Evolutionary conservation across 1,284 basidiomycete genomes (phyloP).

Genomic region (Papiliotrema laurentii): DNA sequence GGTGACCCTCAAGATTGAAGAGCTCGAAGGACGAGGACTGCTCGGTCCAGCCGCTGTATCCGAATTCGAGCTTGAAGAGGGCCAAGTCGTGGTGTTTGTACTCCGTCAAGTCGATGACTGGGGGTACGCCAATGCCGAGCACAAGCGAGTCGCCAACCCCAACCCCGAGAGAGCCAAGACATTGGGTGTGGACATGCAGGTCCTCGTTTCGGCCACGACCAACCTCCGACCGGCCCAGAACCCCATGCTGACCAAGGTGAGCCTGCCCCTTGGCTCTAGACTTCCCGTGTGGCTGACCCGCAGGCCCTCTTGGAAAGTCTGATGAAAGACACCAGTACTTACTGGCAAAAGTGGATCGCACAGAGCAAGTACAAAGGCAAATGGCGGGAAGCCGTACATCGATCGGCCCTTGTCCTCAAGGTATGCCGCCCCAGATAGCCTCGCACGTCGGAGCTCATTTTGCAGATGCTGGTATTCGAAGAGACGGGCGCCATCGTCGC

Average conservation of each 20-base stretch:
- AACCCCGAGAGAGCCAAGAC: slow-evolving; percentile 43
- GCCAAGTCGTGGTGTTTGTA: slow-evolving; percentile 79
- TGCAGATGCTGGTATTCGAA: slow-evolving; percentile 47
- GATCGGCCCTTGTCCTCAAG: slow-evolving; percentile 69
- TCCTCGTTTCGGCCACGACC: slow-evolving; percentile 53
- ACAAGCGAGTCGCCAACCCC: slow-evolving; percentile 35
- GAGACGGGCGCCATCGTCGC: slow-evolving; percentile 72
- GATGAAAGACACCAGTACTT: slow-evolving; percentile 61
- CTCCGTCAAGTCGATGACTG: slow-evolving; percentile 55
- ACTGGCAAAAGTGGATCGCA: slow-evolving; percentile 81
- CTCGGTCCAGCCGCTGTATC: slow-evolving; percentile 34
- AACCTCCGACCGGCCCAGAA: slow-evolving; percentile 56
- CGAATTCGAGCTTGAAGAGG: slow-evolving; percentile 63
- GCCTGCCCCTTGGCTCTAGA: slow-evolving; percentile 6
- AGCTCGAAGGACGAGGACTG: slow-evolving; percentile 32
- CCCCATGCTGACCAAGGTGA: slow-evolving; percentile 61
- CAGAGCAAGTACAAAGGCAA: slow-evolving; percentile 67
- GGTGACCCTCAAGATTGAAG: slow-evolving; percentile 54
- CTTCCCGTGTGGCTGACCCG: slow-evolving; percentile 2
- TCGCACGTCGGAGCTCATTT: slow-evolving; percentile 3
- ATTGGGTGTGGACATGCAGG: slow-evolving; percentile 54
- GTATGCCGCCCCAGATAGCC: slow-evolving; percentile 47
- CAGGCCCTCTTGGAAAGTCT: slow-evolving; percentile 27
- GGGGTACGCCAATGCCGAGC: slow-evolving; percentile 27
- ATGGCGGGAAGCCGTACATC: slow-evolving; percentile 89